Percentiles rank a stretch among this genome's conserved stretches.
phyloP scores from a whole-genome alignment of 441 rosid species.

The Geranium incanum region DNA sequence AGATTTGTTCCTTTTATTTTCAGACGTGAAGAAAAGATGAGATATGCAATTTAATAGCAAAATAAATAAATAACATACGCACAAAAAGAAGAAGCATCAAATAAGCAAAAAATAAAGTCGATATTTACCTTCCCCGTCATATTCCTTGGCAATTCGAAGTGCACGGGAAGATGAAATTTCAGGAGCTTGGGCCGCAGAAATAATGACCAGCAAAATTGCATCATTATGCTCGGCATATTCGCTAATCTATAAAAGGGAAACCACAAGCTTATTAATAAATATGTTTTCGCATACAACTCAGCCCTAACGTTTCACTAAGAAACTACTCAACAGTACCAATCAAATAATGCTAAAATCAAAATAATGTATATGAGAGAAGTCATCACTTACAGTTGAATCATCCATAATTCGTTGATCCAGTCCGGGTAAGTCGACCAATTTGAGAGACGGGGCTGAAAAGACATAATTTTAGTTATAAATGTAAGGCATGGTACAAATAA shows the following conservation, averaged over 20 bases:
- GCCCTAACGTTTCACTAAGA: neutral
- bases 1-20: constrained; percentile 1
- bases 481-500: neutral
- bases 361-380: neutral
- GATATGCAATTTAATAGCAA: neutral
- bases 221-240: constrained; percentile 73
- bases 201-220: constrained; percentile 72
- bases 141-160: constrained; percentile 78
- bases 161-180: constrained; percentile 84
- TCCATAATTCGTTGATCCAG: constrained; percentile 85
- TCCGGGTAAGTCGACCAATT: constrained; percentile 87
- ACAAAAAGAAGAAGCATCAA: neutral
- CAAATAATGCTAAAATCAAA: neutral
- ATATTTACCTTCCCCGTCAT: constrained; percentile 48
- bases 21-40: neutral
- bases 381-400: constrained; percentile 31
- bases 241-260: constrained; percentile 38
- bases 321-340: no score
- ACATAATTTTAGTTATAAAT: neutral
- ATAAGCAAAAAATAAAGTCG: neutral
- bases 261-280: neutral
- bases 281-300: neutral
- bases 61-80: neutral
- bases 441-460: constrained; percentile 73
- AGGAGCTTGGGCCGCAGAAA: constrained; percentile 80